Conservation (phyloP, 1,284 basidiomycete species). For the Cryptococcus depauperatus region DNA sequence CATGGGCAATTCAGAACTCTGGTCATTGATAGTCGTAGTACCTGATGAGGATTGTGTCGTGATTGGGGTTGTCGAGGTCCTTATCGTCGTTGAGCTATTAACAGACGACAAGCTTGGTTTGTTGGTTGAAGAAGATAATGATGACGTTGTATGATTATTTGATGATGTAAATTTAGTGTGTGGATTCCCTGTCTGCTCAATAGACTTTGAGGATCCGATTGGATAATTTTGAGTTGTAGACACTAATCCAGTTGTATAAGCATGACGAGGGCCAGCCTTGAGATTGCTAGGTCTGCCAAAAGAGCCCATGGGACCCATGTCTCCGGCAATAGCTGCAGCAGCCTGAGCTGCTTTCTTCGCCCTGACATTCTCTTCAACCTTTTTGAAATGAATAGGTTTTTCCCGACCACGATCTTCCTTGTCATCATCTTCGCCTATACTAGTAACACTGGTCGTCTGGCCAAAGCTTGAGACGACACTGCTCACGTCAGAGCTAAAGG, state of each 20-base stretch:
- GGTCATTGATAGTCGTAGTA: conserved; percentile 1
- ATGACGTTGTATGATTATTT: too few relatives aligned
- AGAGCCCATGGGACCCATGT: conserved; percentile 28
- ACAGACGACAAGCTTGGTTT: conserved; percentile 8
- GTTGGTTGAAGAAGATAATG: neutral
- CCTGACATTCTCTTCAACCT: conserved; percentile 6
- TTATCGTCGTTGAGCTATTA: conserved; percentile 15
- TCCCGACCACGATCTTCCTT: conserved; percentile 11
- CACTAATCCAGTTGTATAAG: neutral
- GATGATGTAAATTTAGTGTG: too few relatives aligned
- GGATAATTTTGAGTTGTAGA: neutral
- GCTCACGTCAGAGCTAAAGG: conserved; percentile 16
- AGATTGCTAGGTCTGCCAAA: conserved; percentile 22
- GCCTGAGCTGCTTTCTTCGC: conserved; percentile 22
- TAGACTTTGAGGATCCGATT: too few relatives aligned
- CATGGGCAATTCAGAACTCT: neutral
- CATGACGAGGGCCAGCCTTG: neutral
- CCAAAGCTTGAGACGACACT: conserved; percentile 14
- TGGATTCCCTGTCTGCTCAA: too few relatives aligned
- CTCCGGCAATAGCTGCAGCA: conserved; percentile 25
- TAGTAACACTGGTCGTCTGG: conserved; percentile 22
- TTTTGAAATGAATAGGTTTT: neutral
- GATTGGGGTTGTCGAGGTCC: neutral
- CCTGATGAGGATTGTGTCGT: conserved; percentile 1
- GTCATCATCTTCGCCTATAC: conserved; percentile 22